phyloP scores from a whole-genome alignment of 169 alveolate genomes.

The Eimeria necatrix region DNA sequence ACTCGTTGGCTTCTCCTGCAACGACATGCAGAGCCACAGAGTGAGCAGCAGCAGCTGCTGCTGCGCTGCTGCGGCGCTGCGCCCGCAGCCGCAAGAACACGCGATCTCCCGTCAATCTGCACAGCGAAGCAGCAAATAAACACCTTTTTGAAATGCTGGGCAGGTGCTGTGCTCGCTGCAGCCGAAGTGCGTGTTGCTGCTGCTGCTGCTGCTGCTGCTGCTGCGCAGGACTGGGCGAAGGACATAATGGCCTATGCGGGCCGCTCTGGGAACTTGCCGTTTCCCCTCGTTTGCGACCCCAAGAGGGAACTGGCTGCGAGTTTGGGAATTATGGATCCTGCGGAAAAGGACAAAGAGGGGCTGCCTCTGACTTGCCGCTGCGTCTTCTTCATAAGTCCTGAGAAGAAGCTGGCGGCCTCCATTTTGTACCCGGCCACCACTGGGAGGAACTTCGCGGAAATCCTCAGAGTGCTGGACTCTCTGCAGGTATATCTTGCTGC shows the following conservation, averaged over 20 bases:
- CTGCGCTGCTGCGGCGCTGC: too few relatives aligned
- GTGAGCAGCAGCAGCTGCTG: neutral
- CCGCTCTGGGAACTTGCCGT: slow-evolving; percentile 77
- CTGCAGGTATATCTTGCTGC: slow-evolving; percentile 79
- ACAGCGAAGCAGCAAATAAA: neutral
- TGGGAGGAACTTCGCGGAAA: slow-evolving; percentile 88
- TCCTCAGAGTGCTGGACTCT: slow-evolving; percentile 87
- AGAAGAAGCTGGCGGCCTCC: slow-evolving; percentile 83
- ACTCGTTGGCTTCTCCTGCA: slow-evolving; percentile 87
- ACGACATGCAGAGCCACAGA: slow-evolving; percentile 83
- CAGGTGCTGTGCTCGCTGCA: neutral
- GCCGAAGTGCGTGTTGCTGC: neutral
- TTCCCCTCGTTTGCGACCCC: slow-evolving; percentile 85
- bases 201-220: neutral
- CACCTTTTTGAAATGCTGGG: neutral
- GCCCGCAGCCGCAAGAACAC: too few relatives aligned
- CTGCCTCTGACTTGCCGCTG: slow-evolving; percentile 89
- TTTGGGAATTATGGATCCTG: slow-evolving; percentile 88
- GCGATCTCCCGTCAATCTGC: too few relatives aligned
- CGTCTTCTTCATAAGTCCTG: slow-evolving; percentile 86
- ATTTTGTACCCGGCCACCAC: slow-evolving; percentile 89
- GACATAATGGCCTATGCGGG: slow-evolving; percentile 68
- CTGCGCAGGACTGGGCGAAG: slow-evolving; percentile 76
- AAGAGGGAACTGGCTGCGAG: slow-evolving; percentile 82
- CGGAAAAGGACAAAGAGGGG: slow-evolving; percentile 85